A percentile compares a stretch with the other conserved stretches of the same genome.
Evolutionary conservation across 176 grass and related monocot genomes (phyloP).

Genomic region (Tillandsia fasciculata): DNA sequence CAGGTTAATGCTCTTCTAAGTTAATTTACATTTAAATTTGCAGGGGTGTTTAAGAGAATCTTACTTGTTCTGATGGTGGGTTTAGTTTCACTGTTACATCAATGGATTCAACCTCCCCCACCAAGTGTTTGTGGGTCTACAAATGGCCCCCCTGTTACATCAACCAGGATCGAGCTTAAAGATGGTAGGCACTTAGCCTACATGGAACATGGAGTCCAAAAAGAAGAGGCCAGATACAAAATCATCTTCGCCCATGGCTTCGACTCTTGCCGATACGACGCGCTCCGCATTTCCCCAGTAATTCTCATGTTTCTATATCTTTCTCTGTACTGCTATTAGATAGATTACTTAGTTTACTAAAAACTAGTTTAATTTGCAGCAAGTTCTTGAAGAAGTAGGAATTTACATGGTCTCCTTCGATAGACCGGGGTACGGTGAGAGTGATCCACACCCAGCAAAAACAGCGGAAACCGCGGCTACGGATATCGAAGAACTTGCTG

Average conservation of each 20-base stretch:
- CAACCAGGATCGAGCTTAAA: constrained; percentile 35
- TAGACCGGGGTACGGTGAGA: constrained; percentile 80
- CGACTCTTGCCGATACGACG: constrained; percentile 58
- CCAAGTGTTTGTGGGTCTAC: constrained; percentile 38
- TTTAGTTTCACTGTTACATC: constrained; percentile 32
- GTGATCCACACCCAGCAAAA: constrained; percentile 48
- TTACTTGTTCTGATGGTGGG: constrained; percentile 24
- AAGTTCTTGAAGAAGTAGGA: constrained; percentile 45
- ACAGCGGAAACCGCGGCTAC: constrained; percentile 42
- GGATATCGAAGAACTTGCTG: constrained; percentile 62
- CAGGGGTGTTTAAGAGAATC: constrained; percentile 33
- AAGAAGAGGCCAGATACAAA: constrained; percentile 43
- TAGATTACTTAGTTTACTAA: neutral
- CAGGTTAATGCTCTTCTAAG: too few species aligned
- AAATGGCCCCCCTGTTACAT: constrained; percentile 44
- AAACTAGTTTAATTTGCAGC: constrained; percentile 20
- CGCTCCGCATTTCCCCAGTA: constrained; percentile 46
- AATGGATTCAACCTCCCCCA: constrained; percentile 39
- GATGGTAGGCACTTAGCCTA: constrained; percentile 78
- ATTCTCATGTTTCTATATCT: neutral
- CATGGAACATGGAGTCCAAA: constrained; percentile 48
- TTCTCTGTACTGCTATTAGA: neutral
- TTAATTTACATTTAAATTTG: too few species aligned
- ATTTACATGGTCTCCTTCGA: constrained; percentile 67
- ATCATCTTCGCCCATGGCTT: constrained; percentile 78